A percentile compares a stretch with the other conserved stretches of the same genome.
Conservation (phyloP, 2,329 filamentous ascomycete genomes). For the Cephalotrichum gorgonifer region DNA sequence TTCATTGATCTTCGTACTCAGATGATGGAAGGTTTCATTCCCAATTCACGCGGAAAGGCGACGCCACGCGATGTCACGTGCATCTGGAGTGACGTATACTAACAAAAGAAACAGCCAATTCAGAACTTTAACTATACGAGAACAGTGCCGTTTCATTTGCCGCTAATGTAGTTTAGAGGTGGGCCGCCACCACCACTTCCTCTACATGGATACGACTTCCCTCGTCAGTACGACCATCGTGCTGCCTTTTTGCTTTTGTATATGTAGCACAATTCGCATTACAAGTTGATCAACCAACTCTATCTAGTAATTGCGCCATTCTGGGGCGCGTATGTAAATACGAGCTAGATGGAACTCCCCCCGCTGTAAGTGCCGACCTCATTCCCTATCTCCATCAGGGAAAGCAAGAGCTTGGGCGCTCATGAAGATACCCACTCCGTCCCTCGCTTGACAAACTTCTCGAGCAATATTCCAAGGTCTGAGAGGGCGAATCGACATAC, state of each 20-base stretch:
- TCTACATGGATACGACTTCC: not conserved
- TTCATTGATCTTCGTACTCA: too few relatives aligned
- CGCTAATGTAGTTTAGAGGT: too few relatives aligned
- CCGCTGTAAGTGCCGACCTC: not conserved
- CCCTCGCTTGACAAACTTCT: conserved; percentile 94
- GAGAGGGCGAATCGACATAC: conserved; percentile 88
- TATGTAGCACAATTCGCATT: not conserved
- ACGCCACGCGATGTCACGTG: not conserved
- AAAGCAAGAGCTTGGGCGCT: conserved; percentile 6
- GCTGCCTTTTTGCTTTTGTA: too few relatives aligned
- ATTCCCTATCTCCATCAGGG: not conserved
- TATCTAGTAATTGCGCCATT: not conserved
- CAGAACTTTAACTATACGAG: too few relatives aligned
- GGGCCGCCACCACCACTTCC: too few relatives aligned
- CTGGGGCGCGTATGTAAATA: not conserved
- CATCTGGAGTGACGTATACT: too few relatives aligned
- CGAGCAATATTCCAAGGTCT: conserved; percentile 74
- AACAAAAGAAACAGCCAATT: too few relatives aligned
- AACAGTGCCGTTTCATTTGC: too few relatives aligned
- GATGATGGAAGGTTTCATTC: too few relatives aligned
- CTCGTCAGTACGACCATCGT: not conserved
- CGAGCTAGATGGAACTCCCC: not conserved
- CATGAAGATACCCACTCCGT: conserved; percentile 73
- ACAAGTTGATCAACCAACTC: not conserved
- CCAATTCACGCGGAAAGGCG: conserved; percentile 8